These are phyloP conservation scores for Tulasnella sp. DNA, from an alignment of 768 basidiomycete genomes.

Conservation along the genomic window DNA sequence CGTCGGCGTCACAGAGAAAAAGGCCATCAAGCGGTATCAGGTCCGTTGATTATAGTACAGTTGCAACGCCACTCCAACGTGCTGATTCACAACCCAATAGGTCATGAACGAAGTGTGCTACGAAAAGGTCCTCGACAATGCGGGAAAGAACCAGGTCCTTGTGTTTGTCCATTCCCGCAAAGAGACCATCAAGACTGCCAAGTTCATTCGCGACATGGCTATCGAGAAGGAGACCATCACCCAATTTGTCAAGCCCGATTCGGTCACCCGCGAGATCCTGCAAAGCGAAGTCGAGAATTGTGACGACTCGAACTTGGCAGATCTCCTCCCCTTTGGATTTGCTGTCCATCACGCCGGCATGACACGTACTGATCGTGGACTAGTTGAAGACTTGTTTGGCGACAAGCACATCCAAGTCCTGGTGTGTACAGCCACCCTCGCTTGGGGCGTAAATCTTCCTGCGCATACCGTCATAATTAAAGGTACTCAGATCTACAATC, in stretches of 20 bases:
- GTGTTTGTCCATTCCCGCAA: conserved; percentile 98
- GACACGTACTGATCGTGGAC: conserved; percentile 78
- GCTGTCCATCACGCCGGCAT: conserved; percentile 98
- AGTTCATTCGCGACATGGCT: conserved; percentile 87
- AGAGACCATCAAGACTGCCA: conserved; percentile 95
- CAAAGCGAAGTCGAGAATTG: conserved; percentile 73
- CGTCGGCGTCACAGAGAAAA: conserved; percentile 97
- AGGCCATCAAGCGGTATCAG: conserved; percentile 96
- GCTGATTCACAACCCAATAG: background rate
- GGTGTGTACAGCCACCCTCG: conserved; percentile 94
- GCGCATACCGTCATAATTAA: conserved; percentile 99
- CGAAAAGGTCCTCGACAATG: conserved; percentile 93
- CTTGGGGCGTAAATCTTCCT: conserved; percentile 98
- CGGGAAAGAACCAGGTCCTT: conserved; percentile 79
- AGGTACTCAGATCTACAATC: conserved; percentile 99
- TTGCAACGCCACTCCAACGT: background rate
- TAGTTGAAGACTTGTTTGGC: conserved; percentile 89
- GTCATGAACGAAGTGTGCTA: conserved; percentile 99
- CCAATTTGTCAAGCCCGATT: conserved; percentile 89
- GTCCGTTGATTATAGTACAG: background rate
- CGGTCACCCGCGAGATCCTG: conserved; percentile 82
- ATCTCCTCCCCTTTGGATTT: conserved; percentile 91
- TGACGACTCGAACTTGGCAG: conserved; percentile 72
- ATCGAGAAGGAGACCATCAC: conserved; percentile 95
- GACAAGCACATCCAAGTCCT: conserved; percentile 89